Evolutionary conservation across 495 filamentous ascomycete genomes (phyloP), one percentile per base, ranked within the genome.

Genomic region (Neurospora sp.): DNA sequence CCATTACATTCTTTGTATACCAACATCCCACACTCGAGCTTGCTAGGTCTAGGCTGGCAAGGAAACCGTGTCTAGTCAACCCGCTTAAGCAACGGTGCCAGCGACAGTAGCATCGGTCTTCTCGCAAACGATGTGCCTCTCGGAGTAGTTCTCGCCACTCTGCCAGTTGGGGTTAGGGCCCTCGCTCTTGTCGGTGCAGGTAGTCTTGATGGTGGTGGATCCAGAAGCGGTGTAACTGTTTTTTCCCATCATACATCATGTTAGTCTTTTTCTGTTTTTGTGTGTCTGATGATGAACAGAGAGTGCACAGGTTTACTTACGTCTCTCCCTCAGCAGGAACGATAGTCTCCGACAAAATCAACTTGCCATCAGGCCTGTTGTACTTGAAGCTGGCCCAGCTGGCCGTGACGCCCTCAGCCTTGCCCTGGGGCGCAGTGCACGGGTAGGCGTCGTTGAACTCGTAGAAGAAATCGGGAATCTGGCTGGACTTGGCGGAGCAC

Each of bases 81-180:
- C 22, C 53, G 40, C 68, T 80, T 74, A 84, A 40, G 82, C 80
- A 42, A 84, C 72, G 31, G 80, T 61, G 12, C 82, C 1, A 40
- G 82, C 80, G 82, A 85, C 59, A 9, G 44, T 73, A 7, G 77
- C 40, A 9, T 78, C 76, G 8, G 80, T 74, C 3, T 78, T 79
- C 4, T 22, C 72, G 73, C 84, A 85, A n/a, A 70, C 72, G 39
- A 84, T 75, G 20, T 71, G 68, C 6, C 82, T 77, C 68, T 59
- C 70, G 1, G 81, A 80, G 73, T 84, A 85, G 69, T 78, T 83
- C 70, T 84, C 40, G 27, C 83, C 84, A 7, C 78, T 70, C 1
- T 72, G 75, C 83, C 83, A 85, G 76, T 82, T 75, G 8, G 81
- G 78, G 77, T 83, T 84, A 71, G 76, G 69, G 72, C 75, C 82